Conservation (phyloP, 176 grass and related monocot genomes). For the Zoysia japonica region DNA sequence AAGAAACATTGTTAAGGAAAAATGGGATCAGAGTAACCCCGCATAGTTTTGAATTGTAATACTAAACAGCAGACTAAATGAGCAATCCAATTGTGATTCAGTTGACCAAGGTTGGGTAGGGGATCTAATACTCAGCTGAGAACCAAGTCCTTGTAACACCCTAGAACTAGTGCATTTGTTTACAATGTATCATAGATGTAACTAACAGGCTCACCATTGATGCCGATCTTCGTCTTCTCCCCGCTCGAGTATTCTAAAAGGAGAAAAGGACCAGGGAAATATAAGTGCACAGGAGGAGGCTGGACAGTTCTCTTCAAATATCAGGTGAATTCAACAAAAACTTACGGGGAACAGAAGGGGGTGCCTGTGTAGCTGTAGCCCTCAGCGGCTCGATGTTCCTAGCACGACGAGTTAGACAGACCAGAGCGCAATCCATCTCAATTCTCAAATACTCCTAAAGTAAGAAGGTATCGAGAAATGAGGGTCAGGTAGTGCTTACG, state of each 20-base stretch:
- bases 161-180: neutral
- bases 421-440: neutral
- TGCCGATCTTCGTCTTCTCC: constrained; percentile 81
- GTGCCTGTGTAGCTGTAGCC: constrained; percentile 73
- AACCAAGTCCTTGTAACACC: neutral
- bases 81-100: neutral
- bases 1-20: neutral
- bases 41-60: neutral
- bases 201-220: constrained; percentile 71
- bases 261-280: constrained; percentile 13
- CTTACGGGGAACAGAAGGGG: constrained; percentile 73
- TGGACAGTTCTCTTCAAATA: neutral
- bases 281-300: neutral
- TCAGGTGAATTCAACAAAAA: constrained; percentile 12
- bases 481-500: constrained; percentile 21
- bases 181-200: neutral
- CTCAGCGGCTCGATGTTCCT: constrained; percentile 66
- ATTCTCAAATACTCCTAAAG: neutral
- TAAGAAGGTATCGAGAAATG: neutral
- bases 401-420: constrained; percentile 7
- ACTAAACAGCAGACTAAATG: neutral
- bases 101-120: neutral
- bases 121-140: neutral
- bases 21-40: neutral
- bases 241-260: constrained; percentile 73